phyloP scores from a whole-genome alignment of 2,329 filamentous ascomycete species.

The Stemphylium beticola region DNA sequence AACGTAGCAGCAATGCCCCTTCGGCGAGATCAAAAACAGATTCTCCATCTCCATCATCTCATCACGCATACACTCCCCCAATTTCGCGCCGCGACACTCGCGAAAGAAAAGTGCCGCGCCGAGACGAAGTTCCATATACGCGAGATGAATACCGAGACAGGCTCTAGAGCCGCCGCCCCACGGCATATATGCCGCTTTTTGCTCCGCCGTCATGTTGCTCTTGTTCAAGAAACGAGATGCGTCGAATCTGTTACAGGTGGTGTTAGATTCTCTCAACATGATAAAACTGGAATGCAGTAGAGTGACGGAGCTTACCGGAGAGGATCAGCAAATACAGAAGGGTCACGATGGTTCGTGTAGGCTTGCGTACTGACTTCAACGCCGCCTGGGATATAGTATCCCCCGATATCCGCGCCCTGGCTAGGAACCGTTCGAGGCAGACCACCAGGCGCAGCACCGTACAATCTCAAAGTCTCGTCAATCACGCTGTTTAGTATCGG shows the following conservation, averaged over 20 bases:
- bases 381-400: constrained; percentile 45
- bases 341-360: constrained; percentile 48
- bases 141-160: constrained; percentile 72
- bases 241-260: too few relatives aligned
- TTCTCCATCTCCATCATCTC: constrained; percentile 51
- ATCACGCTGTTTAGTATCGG: constrained; percentile 47
- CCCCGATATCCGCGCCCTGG: constrained; percentile 42
- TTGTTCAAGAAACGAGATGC: too few relatives aligned
- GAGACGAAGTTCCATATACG: constrained; percentile 61
- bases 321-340: too few relatives aligned
- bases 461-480: constrained; percentile 49
- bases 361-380: constrained; percentile 49
- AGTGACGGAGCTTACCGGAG: too few relatives aligned
- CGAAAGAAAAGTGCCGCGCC: constrained; percentile 59
- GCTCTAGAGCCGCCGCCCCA: constrained; percentile 71
- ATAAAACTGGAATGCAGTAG: too few relatives aligned
- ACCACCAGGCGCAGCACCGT: constrained; percentile 44
- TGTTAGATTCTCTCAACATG: too few relatives aligned
- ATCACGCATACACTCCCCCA: constrained; percentile 35
- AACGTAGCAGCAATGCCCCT: constrained; percentile 50
- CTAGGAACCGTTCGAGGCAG: constrained; percentile 46
- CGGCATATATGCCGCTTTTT: constrained; percentile 59
- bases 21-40: constrained; percentile 50
- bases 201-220: too few relatives aligned
- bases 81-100: constrained; percentile 44